phyloP scores from a whole-genome alignment of 257 asterid genomes.

The Gardenia jasminoides region DNA sequence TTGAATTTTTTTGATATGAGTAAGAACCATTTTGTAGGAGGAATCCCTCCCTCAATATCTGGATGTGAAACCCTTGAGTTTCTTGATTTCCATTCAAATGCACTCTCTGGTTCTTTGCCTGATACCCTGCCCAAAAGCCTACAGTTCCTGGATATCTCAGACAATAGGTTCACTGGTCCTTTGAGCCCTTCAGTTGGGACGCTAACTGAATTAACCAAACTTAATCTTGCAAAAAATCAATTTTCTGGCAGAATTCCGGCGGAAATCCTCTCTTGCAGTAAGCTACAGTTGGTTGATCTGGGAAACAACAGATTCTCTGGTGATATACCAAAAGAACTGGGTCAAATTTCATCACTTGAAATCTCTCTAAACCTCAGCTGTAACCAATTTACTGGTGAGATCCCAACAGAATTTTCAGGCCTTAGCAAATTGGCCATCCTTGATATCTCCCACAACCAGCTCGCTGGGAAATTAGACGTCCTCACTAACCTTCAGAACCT shows the following conservation, averaged over 20 bases:
- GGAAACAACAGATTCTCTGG: conserved; percentile 77
- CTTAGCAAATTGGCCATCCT: conserved; percentile 68
- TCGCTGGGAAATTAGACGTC: conserved; percentile 62
- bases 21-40: conserved; percentile 63
- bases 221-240: conserved; percentile 66
- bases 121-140: conserved; percentile 60
- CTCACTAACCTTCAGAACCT: conserved; percentile 78
- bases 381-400: conserved; percentile 67
- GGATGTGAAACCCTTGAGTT: conserved; percentile 70
- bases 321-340: conserved; percentile 64
- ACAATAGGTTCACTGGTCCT: conserved; percentile 61
- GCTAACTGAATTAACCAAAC: conserved; percentile 64
- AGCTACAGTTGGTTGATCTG: conserved; percentile 78
- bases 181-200: conserved; percentile 53
- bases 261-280: conserved; percentile 63
- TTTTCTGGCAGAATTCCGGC: conserved; percentile 72
- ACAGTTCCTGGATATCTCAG: conserved; percentile 80
- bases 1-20: conserved; percentile 81
- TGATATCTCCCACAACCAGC: conserved; percentile 85
- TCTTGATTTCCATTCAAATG: conserved; percentile 89
- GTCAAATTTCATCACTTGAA: conserved; percentile 75
- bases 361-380: conserved; percentile 88
- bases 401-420: conserved; percentile 70
- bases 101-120: conserved; percentile 65
- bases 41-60: conserved; percentile 62